Evolutionary conservation across 1,139 yeast genomes (phyloP).

Genomic region (Saccharomyces hybrid): DNA sequence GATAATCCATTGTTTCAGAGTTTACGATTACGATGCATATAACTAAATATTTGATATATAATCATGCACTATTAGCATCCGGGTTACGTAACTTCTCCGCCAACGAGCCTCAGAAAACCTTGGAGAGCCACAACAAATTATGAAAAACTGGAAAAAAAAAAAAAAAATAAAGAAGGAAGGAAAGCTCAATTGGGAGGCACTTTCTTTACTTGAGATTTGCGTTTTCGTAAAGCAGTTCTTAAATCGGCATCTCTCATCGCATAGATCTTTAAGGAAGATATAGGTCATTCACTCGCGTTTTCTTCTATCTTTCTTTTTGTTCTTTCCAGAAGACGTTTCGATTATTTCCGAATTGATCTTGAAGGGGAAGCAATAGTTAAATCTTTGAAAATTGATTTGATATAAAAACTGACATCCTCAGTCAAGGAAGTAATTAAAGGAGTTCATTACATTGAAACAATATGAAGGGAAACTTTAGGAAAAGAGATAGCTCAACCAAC

Average conservation of each 20-base stretch:
- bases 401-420: neutral
- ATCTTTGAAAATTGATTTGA: neutral
- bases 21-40: neutral
- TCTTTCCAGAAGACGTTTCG: neutral
- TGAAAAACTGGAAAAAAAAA: neutral
- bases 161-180: neutral
- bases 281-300: neutral
- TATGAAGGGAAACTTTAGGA: constrained; percentile 17
- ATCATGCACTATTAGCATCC: neutral
- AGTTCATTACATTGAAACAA: neutral
- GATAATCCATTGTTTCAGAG: neutral
- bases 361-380: neutral
- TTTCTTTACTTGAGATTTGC: neutral
- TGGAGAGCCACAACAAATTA: neutral
- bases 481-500: constrained; percentile 1
- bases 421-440: neutral
- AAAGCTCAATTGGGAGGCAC: neutral
- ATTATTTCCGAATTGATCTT: neutral
- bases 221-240: neutral
- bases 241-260: neutral
- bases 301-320: neutral
- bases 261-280: neutral
- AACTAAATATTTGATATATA: neutral
- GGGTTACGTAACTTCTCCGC: neutral
- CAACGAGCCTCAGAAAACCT: neutral